phyloP scores from a whole-genome alignment of 352 stramenopile genomes.

The Globisporangium radiosum region DNA sequence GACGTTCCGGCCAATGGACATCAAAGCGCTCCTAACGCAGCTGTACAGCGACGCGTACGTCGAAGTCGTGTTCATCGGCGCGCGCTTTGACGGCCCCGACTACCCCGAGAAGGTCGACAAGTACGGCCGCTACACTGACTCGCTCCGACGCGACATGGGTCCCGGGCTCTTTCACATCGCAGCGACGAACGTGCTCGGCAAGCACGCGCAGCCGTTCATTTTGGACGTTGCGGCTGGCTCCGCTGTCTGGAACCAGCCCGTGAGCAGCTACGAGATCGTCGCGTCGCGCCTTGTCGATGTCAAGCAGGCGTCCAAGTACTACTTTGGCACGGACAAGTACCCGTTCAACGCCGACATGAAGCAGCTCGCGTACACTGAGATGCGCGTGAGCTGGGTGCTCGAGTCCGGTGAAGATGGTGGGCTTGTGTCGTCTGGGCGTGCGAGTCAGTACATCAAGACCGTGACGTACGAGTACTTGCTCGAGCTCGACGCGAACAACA shows the following conservation, averaged over 20 bases:
- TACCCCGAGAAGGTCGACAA: constrained; percentile 18
- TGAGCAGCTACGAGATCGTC: constrained; percentile 34
- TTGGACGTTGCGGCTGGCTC: constrained; percentile 38
- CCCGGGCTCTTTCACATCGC: constrained; percentile 45
- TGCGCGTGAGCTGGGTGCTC: constrained; percentile 34
- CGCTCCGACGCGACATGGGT: constrained; percentile 38
- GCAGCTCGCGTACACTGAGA: constrained; percentile 39
- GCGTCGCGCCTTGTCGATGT: constrained; percentile 21
- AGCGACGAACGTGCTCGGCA: constrained; percentile 37
- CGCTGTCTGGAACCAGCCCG: constrained; percentile 61
- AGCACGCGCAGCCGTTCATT: constrained; percentile 29
- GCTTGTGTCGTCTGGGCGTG: constrained; percentile 8
- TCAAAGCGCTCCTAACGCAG: constrained; percentile 41
- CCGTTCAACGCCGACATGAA: constrained; percentile 40
- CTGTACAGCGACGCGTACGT: constrained; percentile 30
- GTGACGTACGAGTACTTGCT: constrained; percentile 15
- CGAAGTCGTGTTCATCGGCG: constrained; percentile 31
- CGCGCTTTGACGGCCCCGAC: constrained; percentile 26
- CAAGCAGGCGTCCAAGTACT: constrained; percentile 26
- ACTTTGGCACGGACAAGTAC: constrained; percentile 37
- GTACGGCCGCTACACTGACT: constrained; percentile 36
- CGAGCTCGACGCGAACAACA: constrained; percentile 15
- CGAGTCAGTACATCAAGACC: constrained; percentile 7
- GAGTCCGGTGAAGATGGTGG: constrained; percentile 9
- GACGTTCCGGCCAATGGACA: constrained; percentile 39